These are phyloP conservation scores for Pugionium cornutum DNA, from an alignment of 345 rosid species.

Conservation along the genomic window DNA sequence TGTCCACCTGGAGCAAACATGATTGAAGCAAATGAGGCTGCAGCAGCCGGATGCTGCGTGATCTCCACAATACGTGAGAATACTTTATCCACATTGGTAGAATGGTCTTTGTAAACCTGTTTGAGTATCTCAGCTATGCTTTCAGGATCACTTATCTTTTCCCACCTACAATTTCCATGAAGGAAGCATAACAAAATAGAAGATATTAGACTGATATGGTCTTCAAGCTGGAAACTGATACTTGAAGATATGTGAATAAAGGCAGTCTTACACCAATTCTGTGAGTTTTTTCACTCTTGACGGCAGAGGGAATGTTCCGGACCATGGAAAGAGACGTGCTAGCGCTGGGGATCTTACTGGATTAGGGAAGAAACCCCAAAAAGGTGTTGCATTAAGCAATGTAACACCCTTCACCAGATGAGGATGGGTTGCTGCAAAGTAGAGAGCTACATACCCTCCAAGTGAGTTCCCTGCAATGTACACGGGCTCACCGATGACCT, in stretches of 20 bases:
- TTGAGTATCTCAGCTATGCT: conserved; percentile 80
- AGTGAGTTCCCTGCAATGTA: conserved; percentile 89
- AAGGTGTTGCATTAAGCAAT: conserved; percentile 93
- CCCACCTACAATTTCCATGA: conserved; percentile 59
- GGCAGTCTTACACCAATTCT: conserved; percentile 60
- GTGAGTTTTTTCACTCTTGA: conserved; percentile 68
- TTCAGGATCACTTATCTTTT: conserved; percentile 83
- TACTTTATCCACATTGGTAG: conserved; percentile 78
- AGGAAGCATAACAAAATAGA: conserved; percentile 4
- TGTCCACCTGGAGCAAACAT: conserved; percentile 88
- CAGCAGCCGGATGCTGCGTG: conserved; percentile 92
- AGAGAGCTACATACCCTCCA: conserved; percentile 86
- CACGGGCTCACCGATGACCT: conserved; percentile 92
- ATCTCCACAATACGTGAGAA: conserved; percentile 71
- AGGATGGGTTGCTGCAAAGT: conserved; percentile 84
- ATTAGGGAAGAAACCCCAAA: conserved; percentile 96
- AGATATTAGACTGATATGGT: neutral
- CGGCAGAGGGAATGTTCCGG: conserved; percentile 94
- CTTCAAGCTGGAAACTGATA: conserved; percentile 1
- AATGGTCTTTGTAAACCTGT: conserved; percentile 90
- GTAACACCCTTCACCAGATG: conserved; percentile 88
- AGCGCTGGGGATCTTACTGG: conserved; percentile 68
- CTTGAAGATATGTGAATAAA: neutral
- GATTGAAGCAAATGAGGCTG: conserved; percentile 89
- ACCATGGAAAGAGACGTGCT: conserved; percentile 78